A percentile compares a stretch with the other conserved stretches of the same genome.
phyloP scores from a whole-genome alignment of 2,329 filamentous ascomycete species.

The Septoria linicola region DNA sequence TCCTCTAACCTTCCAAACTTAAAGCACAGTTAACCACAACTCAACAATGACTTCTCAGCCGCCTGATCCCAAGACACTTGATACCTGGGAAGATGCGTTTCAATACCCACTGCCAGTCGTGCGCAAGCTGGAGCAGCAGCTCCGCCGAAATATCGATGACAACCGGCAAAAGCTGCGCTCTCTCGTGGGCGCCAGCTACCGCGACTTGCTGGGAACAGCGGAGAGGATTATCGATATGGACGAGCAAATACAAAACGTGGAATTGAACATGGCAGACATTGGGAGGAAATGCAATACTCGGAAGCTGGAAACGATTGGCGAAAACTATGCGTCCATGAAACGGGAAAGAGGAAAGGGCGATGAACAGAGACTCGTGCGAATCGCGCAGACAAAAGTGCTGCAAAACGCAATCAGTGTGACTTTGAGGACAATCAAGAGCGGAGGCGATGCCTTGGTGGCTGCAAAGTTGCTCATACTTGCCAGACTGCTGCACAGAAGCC shows the following conservation, averaged over 20 bases:
- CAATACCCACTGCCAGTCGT: constrained; percentile 63
- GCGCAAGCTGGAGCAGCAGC: constrained; percentile 62
- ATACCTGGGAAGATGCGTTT: constrained; percentile 67
- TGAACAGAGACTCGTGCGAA: constrained; percentile 9
- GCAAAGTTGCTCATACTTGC: constrained; percentile 71
- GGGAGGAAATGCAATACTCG: constrained; percentile 74
- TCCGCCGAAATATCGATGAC: constrained; percentile 60
- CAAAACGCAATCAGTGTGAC: constrained; percentile 56
- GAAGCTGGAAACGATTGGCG: constrained; percentile 64
- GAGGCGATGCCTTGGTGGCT: constrained; percentile 53
- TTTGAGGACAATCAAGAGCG: constrained; percentile 53
- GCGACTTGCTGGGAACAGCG: constrained; percentile 85
- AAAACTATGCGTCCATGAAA: constrained; percentile 39
- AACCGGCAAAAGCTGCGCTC: constrained; percentile 66
- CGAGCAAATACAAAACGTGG: constrained; percentile 69
- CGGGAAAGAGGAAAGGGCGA: constrained; percentile 14
- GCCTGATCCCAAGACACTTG: constrained; percentile 57
- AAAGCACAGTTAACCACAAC: neutral
- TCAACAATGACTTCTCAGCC: constrained; percentile 40
- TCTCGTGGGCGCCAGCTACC: constrained; percentile 70
- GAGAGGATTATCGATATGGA: constrained; percentile 94
- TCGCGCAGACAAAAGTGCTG: constrained; percentile 46
- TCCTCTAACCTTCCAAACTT: neutral
- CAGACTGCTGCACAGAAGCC: constrained; percentile 70
- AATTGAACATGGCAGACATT: constrained; percentile 68